Conservation (phyloP, 495 filamentous ascomycete species). For the Annulohypoxylon maeteangense region DNA sequence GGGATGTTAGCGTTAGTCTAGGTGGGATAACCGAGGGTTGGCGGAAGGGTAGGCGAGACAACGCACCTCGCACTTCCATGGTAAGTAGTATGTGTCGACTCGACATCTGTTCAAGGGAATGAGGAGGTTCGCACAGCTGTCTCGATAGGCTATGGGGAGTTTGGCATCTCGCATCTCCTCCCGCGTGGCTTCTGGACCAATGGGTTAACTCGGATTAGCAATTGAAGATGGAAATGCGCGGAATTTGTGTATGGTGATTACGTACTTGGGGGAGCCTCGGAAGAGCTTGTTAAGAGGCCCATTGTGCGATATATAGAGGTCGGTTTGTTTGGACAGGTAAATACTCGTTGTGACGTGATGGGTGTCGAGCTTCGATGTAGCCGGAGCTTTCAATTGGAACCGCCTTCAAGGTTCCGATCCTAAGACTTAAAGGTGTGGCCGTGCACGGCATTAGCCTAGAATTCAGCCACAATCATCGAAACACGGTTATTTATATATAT, state of each 20-base stretch:
- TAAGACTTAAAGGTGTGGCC: not conserved
- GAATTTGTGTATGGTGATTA: not conserved
- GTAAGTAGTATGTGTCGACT: conserved; percentile 88
- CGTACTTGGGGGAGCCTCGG: conserved; percentile 54
- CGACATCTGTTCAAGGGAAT: conserved; percentile 97
- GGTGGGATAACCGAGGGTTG: not conserved
- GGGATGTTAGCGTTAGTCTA: conserved; percentile 10
- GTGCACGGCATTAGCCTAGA: no score
- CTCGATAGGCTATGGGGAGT: conserved; percentile 89
- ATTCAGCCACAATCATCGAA: not conserved
- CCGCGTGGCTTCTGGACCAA: conserved; percentile 72
- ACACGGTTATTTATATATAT: no score
- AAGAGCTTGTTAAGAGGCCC: conserved; percentile 43
- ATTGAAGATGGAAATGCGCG: not conserved
- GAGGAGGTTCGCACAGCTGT: conserved; percentile 91
- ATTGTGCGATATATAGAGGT: conserved; percentile 50
- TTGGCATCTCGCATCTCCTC: conserved; percentile 93
- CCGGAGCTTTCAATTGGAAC: not conserved
- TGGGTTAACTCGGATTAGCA: not conserved
- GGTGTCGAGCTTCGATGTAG: conserved; percentile 11
- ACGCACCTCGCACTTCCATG: conserved; percentile 97
- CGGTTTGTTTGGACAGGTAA: conserved; percentile 11
- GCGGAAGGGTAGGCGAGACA: not conserved
- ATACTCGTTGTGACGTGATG: not conserved
- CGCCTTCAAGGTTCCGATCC: not conserved